Evolutionary conservation across 345 rosid genomes (phyloP).

Genomic region (Syzygium grande): DNA sequence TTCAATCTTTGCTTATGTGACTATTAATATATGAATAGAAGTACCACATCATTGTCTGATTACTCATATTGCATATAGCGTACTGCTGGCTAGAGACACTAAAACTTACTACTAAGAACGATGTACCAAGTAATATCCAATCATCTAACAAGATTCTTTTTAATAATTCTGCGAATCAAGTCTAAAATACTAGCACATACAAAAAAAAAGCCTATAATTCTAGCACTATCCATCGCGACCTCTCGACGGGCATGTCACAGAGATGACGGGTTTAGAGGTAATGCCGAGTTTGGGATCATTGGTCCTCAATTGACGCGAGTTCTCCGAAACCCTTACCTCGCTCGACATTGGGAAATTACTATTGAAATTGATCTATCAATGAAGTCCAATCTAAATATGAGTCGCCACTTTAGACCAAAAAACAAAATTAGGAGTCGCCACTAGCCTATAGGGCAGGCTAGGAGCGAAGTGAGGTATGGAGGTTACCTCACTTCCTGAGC

Average conservation of each 20-base stretch:
- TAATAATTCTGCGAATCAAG: neutral
- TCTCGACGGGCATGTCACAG: neutral
- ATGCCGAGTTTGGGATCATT: neutral
- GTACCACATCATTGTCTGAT: neutral
- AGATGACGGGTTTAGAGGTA: neutral
- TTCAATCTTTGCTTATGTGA: neutral
- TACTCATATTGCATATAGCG: neutral
- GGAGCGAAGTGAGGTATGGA: neutral
- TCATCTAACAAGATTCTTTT: neutral
- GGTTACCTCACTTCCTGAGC: neutral
- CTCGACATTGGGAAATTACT: neutral
- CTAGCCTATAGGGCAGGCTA: rapidly evolving
- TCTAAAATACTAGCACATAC: neutral
- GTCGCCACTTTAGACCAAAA: no score
- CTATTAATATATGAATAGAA: neutral
- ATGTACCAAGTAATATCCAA: neutral
- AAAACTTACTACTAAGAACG: neutral
- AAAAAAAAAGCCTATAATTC: neutral
- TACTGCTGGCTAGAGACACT: neutral
- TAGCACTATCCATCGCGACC: neutral
- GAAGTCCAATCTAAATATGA: neutral
- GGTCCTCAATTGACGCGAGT: neutral
- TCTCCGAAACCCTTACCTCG: neutral
- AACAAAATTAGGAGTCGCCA: neutral
- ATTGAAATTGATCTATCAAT: neutral